Base-by-base conservation (phyloP, 345 rosid genomes). In the Citrus sp. region DNA sequence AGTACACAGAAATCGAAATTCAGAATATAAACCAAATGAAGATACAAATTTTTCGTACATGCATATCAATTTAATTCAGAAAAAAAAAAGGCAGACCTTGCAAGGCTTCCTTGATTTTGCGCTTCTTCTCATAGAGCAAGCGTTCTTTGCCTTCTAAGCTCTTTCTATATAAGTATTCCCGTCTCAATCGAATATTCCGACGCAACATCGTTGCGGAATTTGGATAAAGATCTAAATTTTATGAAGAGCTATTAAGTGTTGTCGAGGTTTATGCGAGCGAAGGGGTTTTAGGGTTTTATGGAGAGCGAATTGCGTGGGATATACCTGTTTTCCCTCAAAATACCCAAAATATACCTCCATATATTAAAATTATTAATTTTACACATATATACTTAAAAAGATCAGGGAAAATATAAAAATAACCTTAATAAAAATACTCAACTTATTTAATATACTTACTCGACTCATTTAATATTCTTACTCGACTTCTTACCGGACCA, bases 81-180 rank as follows among this genome's bases (percentile, higher is more conserved):
- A 2, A 5, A 16, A 22, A 2, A 2, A 4, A 7, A 42, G 0
- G 0, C 7, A n/a, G 28, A 92, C 99, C 98, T 80, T 88, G 89
- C 3, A 96, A 84, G 21, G 99, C 98, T 88, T 96, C 91, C 79
- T 83, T 88, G 76, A 94, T 92, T 88, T 90, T 90, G 67, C 90
- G 93, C 82, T 96, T 96, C 84, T 94, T 91, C 83, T 94, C 97
- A 68, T 92, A 94, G 35, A 85, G 84, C 80, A 78, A 51, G 56
- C 97, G 89, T 80, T 94, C 98, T 78, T 92, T 92, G 68, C 98
- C 97, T 87, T 96, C 99, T 84, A 96, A 88, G 81, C 88, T 96
- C 79, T 96, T 96, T 83, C 95, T 78, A 85, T 94, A 96, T 81
- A 96, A 76, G 83, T 92, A 96, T 82, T 96, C 99, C 58, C 93